Percentiles rank a stretch among this genome's conserved stretches.
Evolutionary conservation across 1,139 yeast species (phyloP).

Genomic region (Suhomyces bokatorum): DNA sequence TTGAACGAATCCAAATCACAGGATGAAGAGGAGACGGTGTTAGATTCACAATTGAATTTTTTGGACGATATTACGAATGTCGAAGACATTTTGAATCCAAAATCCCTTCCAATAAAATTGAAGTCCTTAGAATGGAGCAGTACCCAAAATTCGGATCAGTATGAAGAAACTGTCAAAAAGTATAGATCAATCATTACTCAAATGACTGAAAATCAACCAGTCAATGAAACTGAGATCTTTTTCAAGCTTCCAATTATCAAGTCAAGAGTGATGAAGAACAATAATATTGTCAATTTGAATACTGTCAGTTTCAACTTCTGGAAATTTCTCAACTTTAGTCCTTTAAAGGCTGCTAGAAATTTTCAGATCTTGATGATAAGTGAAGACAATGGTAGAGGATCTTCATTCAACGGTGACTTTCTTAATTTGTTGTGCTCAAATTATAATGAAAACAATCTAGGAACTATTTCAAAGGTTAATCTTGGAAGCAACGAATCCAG

Average conservation of each 20-base stretch:
- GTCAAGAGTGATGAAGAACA: conserved; percentile 31
- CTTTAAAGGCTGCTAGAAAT: conserved; percentile 49
- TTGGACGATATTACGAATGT: conserved; percentile 41
- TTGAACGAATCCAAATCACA: conserved; percentile 23
- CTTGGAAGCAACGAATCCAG: conserved; percentile 33
- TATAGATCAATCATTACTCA: conserved; percentile 25
- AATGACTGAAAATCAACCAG: conserved; percentile 10
- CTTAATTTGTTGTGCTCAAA: conserved; percentile 40
- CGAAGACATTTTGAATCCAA: conserved; percentile 31
- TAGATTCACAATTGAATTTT: conserved; percentile 38
- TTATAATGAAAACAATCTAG: conserved; percentile 52
- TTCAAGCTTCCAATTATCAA: conserved; percentile 30
- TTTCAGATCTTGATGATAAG: conserved; percentile 54
- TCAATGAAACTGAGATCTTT: conserved; percentile 19
- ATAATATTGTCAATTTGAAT: conserved; percentile 36
- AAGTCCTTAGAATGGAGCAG: conserved; percentile 41
- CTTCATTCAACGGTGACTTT: conserved; percentile 28
- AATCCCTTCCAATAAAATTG: conserved; percentile 29
- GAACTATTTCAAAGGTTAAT: conserved; percentile 38
- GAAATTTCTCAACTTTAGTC: conserved; percentile 58
- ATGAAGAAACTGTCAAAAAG: conserved; percentile 23
- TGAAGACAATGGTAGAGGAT: conserved; percentile 23
- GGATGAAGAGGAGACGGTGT: conserved; percentile 23
- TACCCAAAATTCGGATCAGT: conserved; percentile 20
- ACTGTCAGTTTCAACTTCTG: conserved; percentile 48